Percentiles rank a stretch among this genome's conserved stretches.
Conservation (phyloP, 768 basidiomycete genomes). For the Tricholoma terreum region DNA sequence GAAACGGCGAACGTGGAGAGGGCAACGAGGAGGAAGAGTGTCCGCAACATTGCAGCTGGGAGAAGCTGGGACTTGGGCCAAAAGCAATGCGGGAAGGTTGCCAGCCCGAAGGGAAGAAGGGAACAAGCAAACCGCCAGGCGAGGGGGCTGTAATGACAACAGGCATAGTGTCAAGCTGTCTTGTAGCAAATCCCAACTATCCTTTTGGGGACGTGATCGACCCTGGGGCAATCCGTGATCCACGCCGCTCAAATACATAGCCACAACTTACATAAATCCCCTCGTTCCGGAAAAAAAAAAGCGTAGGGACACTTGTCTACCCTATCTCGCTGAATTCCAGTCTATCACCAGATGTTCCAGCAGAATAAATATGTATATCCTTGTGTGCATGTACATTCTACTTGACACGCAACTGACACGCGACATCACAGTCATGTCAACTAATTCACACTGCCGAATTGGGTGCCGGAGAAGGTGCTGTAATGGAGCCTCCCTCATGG, state of each 20-base stretch:
- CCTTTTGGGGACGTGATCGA: background rate
- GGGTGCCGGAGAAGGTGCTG: constrained; percentile 34
- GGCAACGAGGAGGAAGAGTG: constrained; percentile 21
- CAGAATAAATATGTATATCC: too few relatives aligned
- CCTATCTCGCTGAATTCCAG: too few relatives aligned
- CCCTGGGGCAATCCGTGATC: too few relatives aligned
- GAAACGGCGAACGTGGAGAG: constrained; percentile 21
- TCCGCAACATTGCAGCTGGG: constrained; percentile 17
- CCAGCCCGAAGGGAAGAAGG: background rate
- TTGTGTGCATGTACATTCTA: too few relatives aligned
- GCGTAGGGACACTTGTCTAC: too few relatives aligned
- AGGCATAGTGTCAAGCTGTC: background rate
- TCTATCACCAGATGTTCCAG: too few relatives aligned
- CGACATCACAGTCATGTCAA: too few relatives aligned
- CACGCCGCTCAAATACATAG: too few relatives aligned
- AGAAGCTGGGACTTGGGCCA: background rate
- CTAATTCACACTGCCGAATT: background rate
- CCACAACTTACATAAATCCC: too few relatives aligned
- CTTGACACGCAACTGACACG: too few relatives aligned
- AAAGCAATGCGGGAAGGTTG: background rate
- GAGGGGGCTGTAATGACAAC: background rate
- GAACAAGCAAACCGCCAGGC: background rate
- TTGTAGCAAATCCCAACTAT: background rate
- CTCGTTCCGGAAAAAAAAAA: too few relatives aligned
- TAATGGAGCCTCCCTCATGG: constrained; percentile 28